phyloP scores from a whole-genome alignment of 495 filamentous ascomycete species.

The Xylaria intraflava region DNA sequence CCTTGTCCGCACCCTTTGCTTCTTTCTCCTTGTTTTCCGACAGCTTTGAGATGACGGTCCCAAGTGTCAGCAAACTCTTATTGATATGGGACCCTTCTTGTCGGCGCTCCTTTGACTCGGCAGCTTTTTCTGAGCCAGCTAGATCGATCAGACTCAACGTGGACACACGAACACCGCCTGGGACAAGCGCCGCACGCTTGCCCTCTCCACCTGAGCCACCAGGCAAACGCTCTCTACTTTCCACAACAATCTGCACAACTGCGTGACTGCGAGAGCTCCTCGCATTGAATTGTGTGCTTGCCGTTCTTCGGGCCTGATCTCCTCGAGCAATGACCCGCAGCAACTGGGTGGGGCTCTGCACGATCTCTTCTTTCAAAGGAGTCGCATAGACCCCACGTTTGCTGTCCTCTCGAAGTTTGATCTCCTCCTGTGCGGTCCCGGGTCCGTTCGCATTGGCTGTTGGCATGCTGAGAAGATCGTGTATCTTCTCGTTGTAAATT shows the following conservation, averaged over 20 bases:
- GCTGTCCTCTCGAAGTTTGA: constrained; percentile 91
- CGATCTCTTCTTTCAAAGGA: constrained; percentile 95
- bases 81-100: constrained; percentile 98
- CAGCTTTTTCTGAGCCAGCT: constrained; percentile 90
- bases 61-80: constrained; percentile 89
- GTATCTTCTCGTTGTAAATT: constrained; percentile 97
- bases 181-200: constrained; percentile 70
- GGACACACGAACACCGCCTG: constrained; percentile 90
- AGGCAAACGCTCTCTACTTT: constrained; percentile 82
- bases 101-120: constrained; percentile 88
- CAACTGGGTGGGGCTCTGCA: constrained; percentile 93
- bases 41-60: constrained; percentile 86
- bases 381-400: constrained; percentile 96
- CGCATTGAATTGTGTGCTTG: constrained; percentile 92
- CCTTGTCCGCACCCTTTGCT: constrained; percentile 65
- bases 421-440: constrained; percentile 64
- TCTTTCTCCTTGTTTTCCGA: constrained; percentile 74
- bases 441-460: constrained; percentile 38
- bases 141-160: constrained; percentile 94
- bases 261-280: constrained; percentile 96
- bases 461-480: constrained; percentile 80
- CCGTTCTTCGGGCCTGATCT: constrained; percentile 80
- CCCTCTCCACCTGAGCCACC: constrained; percentile 46
- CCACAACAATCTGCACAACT: constrained; percentile 97
- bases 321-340: constrained; percentile 91